phyloP scores from a whole-genome alignment of 2,329 filamentous ascomycete species.

The Aspergillus sp. region DNA sequence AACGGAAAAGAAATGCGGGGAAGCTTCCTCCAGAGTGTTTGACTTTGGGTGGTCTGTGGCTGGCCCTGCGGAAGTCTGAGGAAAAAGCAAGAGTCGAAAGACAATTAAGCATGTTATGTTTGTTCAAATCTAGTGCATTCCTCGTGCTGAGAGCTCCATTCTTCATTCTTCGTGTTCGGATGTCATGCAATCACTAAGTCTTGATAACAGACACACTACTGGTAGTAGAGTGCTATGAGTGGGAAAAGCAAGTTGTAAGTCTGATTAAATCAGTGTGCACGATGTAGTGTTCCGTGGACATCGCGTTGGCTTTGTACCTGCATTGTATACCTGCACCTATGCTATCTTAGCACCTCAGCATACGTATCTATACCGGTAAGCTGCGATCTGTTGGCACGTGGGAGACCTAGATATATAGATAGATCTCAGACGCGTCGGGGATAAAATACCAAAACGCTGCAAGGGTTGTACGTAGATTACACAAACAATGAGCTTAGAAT shows the following conservation, averaged over 20 bases:
- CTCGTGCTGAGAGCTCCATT: background rate
- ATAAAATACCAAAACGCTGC: background rate
- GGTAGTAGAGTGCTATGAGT: too few relatives aligned
- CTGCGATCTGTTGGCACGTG: background rate
- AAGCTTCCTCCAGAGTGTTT: conserved; percentile 1
- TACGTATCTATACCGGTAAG: background rate
- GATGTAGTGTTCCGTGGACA: too few relatives aligned
- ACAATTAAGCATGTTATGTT: background rate
- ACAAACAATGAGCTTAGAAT: background rate
- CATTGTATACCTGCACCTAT: too few relatives aligned
- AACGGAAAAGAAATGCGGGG: conserved; percentile 11
- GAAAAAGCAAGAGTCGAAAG: background rate
- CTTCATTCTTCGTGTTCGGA: background rate
- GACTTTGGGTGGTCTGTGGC: background rate
- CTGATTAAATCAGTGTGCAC: too few relatives aligned
- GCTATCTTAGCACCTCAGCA: background rate
- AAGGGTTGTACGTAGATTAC: background rate
- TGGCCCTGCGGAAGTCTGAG: background rate
- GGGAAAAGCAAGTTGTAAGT: too few relatives aligned
- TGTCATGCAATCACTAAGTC: too few relatives aligned
- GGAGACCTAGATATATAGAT: background rate
- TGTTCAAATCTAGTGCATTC: background rate
- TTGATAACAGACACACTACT: too few relatives aligned
- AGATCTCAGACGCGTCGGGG: background rate
- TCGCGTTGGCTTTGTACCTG: too few relatives aligned